Evolutionary conservation across 176 grass and related monocot genomes (phyloP), one percentile per base, ranked within the genome.

Genomic region (Oryza coarctata): DNA sequence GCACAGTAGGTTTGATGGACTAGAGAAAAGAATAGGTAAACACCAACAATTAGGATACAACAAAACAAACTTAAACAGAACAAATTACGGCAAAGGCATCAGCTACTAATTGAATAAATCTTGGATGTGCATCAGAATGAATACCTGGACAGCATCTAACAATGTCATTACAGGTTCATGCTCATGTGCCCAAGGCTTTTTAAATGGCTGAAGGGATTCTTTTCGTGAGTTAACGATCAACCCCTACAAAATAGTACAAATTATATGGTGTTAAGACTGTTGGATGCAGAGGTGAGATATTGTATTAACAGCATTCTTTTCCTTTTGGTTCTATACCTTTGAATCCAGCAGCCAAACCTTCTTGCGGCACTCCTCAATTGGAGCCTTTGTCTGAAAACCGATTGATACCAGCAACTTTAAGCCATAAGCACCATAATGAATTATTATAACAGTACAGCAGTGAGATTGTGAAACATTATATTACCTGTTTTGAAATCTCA

Each of bases 301-400:
- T 71, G 12, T 38, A 65, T 36, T 33, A 58, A 55, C 28, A 89
- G 71, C 49, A 71, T 33, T 49, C 29, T 38, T 29, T 33, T 47
- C 38, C 22, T 13, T 65, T 74, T 70, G 15, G 61, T 57, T 85
- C 39, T 75, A 80, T 84, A 99, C 97, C 93, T 92, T 94, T 57
- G 97, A 99, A 78, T 99, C 97, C 52, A 95, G 91, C 70, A 99
- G 85, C 89, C 89, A 99, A 91, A 99, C 91, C 87, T 86, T 99
- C 55, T 92, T 90, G 64, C 97, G 97, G 76, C 89, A 94, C 83
- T 98, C 87, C 78, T 98, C 96, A 64, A 98, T 85, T 12, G 97
- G 91, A 66, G 87, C 91, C 11, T 91, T 93, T 68, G 86, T 99
- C 96, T 99, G 79, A 12, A 71, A 90, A 84, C 38, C 34, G 8